These are phyloP conservation scores for Raddia distichophylla DNA, from an alignment of 176 grass and related monocot species.

Conservation along the genomic window DNA sequence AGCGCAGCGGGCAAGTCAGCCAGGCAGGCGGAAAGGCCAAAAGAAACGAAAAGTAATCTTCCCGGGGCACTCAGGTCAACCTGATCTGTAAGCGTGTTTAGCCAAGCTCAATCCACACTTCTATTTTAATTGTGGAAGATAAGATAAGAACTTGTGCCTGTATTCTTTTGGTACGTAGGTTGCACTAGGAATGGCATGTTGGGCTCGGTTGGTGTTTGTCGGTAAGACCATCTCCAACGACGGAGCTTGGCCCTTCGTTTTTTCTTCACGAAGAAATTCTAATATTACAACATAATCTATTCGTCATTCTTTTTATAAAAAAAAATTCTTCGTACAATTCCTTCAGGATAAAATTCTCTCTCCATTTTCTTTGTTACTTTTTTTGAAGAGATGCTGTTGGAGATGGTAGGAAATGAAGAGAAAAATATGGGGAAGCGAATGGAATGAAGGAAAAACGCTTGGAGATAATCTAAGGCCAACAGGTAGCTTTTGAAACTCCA, in stretches of 20 bases:
- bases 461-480: too few species aligned
- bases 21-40: constrained; percentile 20
- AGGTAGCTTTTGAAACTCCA: too few species aligned
- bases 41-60: not conserved
- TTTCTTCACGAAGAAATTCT: too few species aligned
- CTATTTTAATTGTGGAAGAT: constrained; percentile 23
- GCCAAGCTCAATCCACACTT: not conserved
- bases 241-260: rapidly evolving
- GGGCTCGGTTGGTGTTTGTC: not conserved
- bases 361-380: too few species aligned
- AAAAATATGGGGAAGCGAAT: too few species aligned
- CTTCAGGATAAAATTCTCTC: too few species aligned
- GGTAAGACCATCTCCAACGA: not conserved
- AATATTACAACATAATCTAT: too few species aligned
- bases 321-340: too few species aligned
- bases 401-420: too few species aligned
- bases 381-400: too few species aligned
- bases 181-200: not conserved
- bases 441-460: too few species aligned
- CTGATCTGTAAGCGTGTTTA: not conserved
- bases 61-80: constrained; percentile 26
- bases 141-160: constrained; percentile 7
- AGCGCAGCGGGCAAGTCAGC: not conserved
- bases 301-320: too few species aligned
- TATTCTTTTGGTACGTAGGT: not conserved